Conservation (phyloP, 768 basidiomycete species). For the Mycena olivaceomarginata region DNA sequence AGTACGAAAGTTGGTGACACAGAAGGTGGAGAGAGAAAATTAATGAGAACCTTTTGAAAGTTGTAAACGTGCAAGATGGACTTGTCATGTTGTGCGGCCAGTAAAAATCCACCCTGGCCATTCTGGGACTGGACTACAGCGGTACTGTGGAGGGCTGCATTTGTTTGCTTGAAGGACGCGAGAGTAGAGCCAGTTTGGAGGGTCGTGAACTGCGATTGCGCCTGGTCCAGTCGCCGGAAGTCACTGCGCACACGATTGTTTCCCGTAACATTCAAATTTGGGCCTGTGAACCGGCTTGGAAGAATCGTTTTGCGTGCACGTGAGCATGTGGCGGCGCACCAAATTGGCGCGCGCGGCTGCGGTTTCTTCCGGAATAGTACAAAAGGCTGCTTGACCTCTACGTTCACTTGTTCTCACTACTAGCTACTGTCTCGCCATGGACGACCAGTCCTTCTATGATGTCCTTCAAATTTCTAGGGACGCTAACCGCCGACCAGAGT, state of each 20-base stretch:
- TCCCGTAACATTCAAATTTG: conserved; percentile 68
- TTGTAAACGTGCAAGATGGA: conserved; percentile 92
- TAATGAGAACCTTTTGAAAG: conserved; percentile 88
- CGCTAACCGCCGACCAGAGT: conserved; percentile 81
- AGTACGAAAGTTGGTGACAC: background rate
- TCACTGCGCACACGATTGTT: conserved; percentile 77
- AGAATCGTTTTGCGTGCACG: conserved; percentile 62
- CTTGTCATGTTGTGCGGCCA: conserved; percentile 93
- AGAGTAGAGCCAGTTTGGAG: conserved; percentile 84
- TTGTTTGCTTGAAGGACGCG: conserved; percentile 94
- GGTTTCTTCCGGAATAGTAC: conserved; percentile 21
- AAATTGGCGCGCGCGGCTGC: background rate
- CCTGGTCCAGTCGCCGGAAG: conserved; percentile 75
- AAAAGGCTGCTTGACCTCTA: conserved; percentile 24
- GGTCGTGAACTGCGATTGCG: conserved; percentile 85
- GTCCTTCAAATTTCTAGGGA: conserved; percentile 70
- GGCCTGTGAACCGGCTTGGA: background rate
- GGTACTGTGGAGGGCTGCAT: conserved; percentile 77
- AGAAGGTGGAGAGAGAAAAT: background rate
- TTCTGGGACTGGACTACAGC: conserved; percentile 79
- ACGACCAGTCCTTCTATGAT: conserved; percentile 75
- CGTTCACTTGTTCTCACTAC: background rate
- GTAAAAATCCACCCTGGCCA: conserved; percentile 88
- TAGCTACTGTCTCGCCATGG: conserved; percentile 58
- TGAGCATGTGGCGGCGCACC: background rate